Percentiles rank a stretch among this genome's conserved stretches.
Conservation (phyloP, 1,139 yeast species). For the Pichia sp. region DNA sequence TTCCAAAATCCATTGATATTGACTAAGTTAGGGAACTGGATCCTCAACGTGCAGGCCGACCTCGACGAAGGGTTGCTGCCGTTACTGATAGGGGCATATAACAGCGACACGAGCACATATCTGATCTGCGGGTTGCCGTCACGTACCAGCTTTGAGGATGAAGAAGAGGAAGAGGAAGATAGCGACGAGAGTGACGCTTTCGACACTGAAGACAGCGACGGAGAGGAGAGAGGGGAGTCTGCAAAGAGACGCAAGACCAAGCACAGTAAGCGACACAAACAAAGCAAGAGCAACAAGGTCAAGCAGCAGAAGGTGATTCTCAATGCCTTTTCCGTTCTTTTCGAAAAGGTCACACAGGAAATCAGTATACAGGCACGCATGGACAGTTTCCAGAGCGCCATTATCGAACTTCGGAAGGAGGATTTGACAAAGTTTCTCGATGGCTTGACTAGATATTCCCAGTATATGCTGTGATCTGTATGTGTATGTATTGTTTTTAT, state of each 20-base stretch:
- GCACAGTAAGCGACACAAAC: background rate
- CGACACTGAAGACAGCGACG: background rate
- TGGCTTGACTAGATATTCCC: slow-evolving; percentile 38
- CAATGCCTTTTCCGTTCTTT: slow-evolving; percentile 85
- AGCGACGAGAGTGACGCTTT: slow-evolving; percentile 25
- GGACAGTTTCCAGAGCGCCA: slow-evolving; percentile 91
- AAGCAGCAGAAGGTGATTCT: slow-evolving; percentile 39
- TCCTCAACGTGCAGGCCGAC: slow-evolving; percentile 84
- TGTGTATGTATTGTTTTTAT: background rate
- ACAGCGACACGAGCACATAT: slow-evolving; percentile 70
- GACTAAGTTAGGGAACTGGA: slow-evolving; percentile 83
- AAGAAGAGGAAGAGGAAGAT: slow-evolving; percentile 18
- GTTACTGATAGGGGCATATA: slow-evolving; percentile 81
- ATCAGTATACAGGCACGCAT: slow-evolving; percentile 87
- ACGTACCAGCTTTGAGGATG: slow-evolving; percentile 47
- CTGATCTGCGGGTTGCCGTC: slow-evolving; percentile 90
- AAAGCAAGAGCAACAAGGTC: slow-evolving; percentile 12
- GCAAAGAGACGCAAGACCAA: slow-evolving; percentile 26
- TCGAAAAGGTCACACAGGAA: slow-evolving; percentile 49
- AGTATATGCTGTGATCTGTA: slow-evolving; percentile 13
- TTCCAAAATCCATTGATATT: slow-evolving; percentile 85
- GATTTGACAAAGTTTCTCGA: slow-evolving; percentile 87
- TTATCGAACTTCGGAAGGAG: slow-evolving; percentile 82
- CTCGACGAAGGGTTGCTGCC: slow-evolving; percentile 70
- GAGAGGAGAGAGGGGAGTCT: slow-evolving; percentile 21